A percentile compares a stretch with the other conserved stretches of the same genome.
These are phyloP conservation scores for Diaporthe vexans DNA, from an alignment of 2,329 filamentous ascomycete genomes.

Conservation along the genomic window DNA sequence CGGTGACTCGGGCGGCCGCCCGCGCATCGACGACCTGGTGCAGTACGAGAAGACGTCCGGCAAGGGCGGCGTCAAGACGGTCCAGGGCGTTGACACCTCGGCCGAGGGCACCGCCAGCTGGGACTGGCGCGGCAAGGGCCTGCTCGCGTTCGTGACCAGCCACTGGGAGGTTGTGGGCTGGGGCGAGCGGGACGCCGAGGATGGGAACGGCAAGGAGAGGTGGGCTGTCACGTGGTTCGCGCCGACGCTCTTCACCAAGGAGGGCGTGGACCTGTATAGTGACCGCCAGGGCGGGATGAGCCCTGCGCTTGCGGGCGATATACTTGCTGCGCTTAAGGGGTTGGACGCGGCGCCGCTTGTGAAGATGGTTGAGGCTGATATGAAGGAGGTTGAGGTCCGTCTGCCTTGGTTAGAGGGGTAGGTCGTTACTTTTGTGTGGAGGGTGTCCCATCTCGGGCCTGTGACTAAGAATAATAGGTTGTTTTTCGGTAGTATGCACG, in stretches of 20 bases:
- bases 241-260: conserved; percentile 85
- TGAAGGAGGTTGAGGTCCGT: conserved; percentile 65
- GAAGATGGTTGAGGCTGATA: conserved; percentile 62
- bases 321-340: conserved; percentile 67
- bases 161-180: conserved; percentile 88
- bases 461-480: not conserved
- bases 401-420: conserved; percentile 62
- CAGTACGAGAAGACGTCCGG: conserved; percentile 69
- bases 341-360: conserved; percentile 70
- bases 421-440: no score
- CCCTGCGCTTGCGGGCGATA: conserved; percentile 66
- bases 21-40: conserved; percentile 79
- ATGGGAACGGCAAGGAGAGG: conserved; percentile 58
- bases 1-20: conserved; percentile 43
- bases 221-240: conserved; percentile 91
- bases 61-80: conserved; percentile 66
- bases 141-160: conserved; percentile 77
- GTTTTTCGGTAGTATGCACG: not conserved
- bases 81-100: conserved; percentile 74
- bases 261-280: conserved; percentile 84
- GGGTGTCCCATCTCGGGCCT: no score
- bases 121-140: conserved; percentile 85
- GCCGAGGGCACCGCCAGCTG: conserved; percentile 62
- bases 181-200: conserved; percentile 67
- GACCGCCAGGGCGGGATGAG: conserved; percentile 72